Evolutionary conservation across 2,329 filamentous ascomycete genomes (phyloP), one percentile per base, ranked within the genome.

Genomic region (Onygenales sp.): DNA sequence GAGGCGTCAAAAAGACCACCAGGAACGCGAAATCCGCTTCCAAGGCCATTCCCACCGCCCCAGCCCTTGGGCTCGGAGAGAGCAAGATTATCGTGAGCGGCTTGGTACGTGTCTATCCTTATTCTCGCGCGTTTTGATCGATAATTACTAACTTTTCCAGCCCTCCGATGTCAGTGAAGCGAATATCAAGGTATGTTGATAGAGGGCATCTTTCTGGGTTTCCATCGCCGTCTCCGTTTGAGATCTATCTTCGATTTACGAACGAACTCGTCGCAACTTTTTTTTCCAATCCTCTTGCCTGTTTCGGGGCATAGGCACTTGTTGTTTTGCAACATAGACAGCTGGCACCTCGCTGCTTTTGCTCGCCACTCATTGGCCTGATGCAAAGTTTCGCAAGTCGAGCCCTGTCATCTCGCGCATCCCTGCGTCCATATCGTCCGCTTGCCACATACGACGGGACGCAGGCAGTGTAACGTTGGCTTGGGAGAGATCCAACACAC

Each of bases 101-200:
- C 78, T 82, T 98, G 80, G 91, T 96, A 86, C 74, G 90, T 74
- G 59, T 36, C 17, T 45, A 57, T 59, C 60, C 49, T 38, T 44
- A 14, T 47, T 43, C 39, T 4, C n/a, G 27, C 35, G 41, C 7
- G 6, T 8, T 52, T 58, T 62, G 57, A 61, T 45, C 48, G 54
- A 43, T 55, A 52, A 33, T 52, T 44, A 58, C 80, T 86, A 76
- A 87, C 72, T 50, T 31, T 14, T 53, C 36, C 63, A 97, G 89
- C 93, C 93, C 72, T 85, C 86, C 78, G 93, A 98, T 84, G 90
- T 98, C 74, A 89, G 84, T 76, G 92, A 97, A 82, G 78, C 78
- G 78, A 89, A 94, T 85, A 94, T 98, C 79, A 97, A 98, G 93
- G 93, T 98, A 98, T 94, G 93, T 98, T 90, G 87, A 90, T 84